These are phyloP conservation scores for Trichoderma cornu-damae DNA, from an alignment of 2,329 filamentous ascomycete genomes.

Conservation along the genomic window DNA sequence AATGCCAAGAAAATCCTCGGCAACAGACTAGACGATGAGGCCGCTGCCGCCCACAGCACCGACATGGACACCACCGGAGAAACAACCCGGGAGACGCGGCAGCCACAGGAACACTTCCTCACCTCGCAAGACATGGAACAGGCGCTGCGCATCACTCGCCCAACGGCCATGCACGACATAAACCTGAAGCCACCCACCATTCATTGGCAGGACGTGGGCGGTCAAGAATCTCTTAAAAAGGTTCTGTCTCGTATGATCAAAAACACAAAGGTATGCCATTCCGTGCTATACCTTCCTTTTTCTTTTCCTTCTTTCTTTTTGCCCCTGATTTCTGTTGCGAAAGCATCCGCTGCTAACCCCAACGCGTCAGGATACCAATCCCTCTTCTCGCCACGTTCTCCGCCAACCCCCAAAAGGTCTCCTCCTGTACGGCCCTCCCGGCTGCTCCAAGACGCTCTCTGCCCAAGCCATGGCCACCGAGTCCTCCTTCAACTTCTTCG, in stretches of 20 bases:
- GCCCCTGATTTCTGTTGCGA: too few species aligned
- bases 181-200: conserved; percentile 84
- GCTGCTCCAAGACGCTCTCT: conserved; percentile 89
- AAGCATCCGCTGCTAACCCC: background rate
- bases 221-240: conserved; percentile 70
- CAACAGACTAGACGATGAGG: conserved; percentile 24
- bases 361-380: conserved; percentile 29
- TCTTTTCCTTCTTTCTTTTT: too few species aligned
- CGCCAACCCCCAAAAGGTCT: conserved; percentile 69
- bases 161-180: conserved; percentile 83
- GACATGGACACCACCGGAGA: conserved; percentile 5
- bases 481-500: conserved; percentile 86
- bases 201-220: conserved; percentile 82
- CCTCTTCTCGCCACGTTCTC: conserved; percentile 34
- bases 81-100: background rate
- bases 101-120: conserved; percentile 29
- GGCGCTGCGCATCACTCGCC: conserved; percentile 65
- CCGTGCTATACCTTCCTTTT: background rate
- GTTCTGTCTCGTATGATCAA: conserved; percentile 50
- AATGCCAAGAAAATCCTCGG: conserved; percentile 30
- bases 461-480: conserved; percentile 90
- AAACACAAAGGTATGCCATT: conserved; percentile 31
- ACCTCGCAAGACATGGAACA: conserved; percentile 52
- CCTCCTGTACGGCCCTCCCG: conserved; percentile 85
- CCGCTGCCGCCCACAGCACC: conserved; percentile 4